A percentile compares a stretch with the other conserved stretches of the same genome.
Evolutionary conservation across 164 flowering plant species (phyloP).

Genomic region (Berberis thunbergii): DNA sequence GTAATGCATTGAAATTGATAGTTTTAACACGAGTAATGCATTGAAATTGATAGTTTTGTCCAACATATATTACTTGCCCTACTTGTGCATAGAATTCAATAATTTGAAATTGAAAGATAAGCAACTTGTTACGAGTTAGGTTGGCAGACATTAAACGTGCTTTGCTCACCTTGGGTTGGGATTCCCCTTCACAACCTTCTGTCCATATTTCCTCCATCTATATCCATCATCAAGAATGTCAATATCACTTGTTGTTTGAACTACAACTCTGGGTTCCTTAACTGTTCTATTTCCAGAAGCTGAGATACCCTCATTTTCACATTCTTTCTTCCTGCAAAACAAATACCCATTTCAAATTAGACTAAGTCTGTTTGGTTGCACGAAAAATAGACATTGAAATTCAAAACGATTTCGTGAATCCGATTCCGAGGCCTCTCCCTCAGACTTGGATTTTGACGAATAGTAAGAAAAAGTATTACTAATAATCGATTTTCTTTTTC

Average conservation of each 20-base stretch:
- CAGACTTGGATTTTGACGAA: no score
- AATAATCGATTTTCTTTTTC: no score
- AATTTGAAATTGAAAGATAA: background rate
- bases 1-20: background rate
- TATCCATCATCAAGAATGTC: conserved; percentile 90
- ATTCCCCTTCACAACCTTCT: conserved; percentile 90
- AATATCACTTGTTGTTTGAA: conserved; percentile 84
- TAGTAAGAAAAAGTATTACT: no score
- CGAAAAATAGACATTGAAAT: no score
- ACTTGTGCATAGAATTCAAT: background rate
- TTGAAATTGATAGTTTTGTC: background rate
- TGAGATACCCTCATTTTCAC: conserved; percentile 43
- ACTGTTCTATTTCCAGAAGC: conserved; percentile 61
- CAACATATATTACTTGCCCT: background rate
- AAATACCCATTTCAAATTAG: background rate
- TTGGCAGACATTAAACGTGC: background rate
- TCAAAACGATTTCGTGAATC: no score
- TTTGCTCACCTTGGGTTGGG: conserved; percentile 72
- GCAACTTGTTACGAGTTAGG: background rate
- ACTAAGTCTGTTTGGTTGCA: background rate
- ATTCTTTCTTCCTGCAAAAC: conserved; percentile 57
- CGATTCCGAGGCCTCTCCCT: no score
- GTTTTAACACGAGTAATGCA: background rate
- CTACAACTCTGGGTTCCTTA: conserved; percentile 79
- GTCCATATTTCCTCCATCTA: conserved; percentile 92